Conservation (phyloP, 2,329 filamentous ascomycete genomes). For the Trichoderma hamatum region DNA sequence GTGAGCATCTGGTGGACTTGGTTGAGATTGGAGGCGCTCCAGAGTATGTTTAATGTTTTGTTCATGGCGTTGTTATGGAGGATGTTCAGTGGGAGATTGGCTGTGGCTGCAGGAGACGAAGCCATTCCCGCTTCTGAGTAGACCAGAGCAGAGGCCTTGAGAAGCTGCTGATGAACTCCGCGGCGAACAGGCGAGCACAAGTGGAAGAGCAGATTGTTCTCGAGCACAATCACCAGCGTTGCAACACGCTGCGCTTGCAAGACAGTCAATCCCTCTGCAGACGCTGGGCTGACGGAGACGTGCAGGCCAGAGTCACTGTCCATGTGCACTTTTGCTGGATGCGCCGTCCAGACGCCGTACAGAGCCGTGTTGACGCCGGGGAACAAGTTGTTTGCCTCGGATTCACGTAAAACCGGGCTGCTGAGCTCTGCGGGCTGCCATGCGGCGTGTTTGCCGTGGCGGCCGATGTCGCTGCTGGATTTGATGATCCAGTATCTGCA, state of each 20-base stretch:
- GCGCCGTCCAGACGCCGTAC: not conserved
- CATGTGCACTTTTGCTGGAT: constrained; percentile 5
- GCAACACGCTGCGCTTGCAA: constrained; percentile 80
- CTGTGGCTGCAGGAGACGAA: not conserved
- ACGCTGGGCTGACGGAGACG: constrained; percentile 26
- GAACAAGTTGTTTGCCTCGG: constrained; percentile 25
- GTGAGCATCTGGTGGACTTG: not conserved
- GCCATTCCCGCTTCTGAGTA: not conserved
- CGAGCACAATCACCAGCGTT: constrained; percentile 60
- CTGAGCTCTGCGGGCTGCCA: constrained; percentile 27
- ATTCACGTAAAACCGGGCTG: constrained; percentile 28
- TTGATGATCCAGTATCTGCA: constrained; percentile 28
- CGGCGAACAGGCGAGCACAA: constrained; percentile 18
- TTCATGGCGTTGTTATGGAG: not conserved
- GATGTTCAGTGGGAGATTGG: constrained; percentile 15
- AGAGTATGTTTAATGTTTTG: constrained; percentile 10
- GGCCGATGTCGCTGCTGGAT: not conserved
- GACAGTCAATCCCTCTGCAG: constrained; percentile 45
- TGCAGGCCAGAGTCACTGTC: constrained; percentile 28
- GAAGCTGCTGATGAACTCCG: not conserved
- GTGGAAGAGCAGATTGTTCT: constrained; percentile 28
- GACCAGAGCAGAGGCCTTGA: not conserved
- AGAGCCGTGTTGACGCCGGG: constrained; percentile 24
- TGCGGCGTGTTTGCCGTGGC: not conserved
- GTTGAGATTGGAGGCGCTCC: not conserved